Evolutionary conservation across 106 monocot genomes (phyloP), one percentile per base, ranked within the genome.

Genomic region (Dioscorea zingiberensis): DNA sequence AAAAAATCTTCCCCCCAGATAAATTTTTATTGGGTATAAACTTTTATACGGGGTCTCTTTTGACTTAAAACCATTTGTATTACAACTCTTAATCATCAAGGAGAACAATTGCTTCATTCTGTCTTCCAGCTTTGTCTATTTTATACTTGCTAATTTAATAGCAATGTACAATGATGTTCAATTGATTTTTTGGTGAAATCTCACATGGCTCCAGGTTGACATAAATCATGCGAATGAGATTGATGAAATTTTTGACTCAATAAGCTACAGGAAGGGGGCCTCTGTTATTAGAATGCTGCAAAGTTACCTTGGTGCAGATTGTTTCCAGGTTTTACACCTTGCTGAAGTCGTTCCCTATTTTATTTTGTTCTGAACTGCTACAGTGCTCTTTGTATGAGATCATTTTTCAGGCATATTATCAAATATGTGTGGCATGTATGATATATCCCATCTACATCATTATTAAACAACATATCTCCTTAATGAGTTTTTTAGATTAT

Each of bases 211-310:
- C 32, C 77, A 94, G 94, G 94, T 94, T 63, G 94, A 94, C 27
- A 74, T 94, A 75, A 85, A 94, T 48, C 94, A 94, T 83, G 90
- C 87, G 2, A 76, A 55, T 58, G 94, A 94, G 68, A 82, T 94
- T 60, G 81, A 94, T 80, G 82, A 84, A 83, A 94, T 94, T 54
- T 94, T 94, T 82, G 94, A 94, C 66, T 75, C 87, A 8, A 94
- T 94, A 67, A 94, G 94, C 76, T 94, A 94, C 60, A 63, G 62
- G 58, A 94, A 91, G 72, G 90, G 94, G 38, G 90, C 94, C 15
- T 82, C 90, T 79, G 67, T 91, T 26, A 94, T 94, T 51, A 66
- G 80, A 49, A 94, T 94, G 94, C 78, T 94, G 32, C 87, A 94
- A 63, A 87, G 69, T 58, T 94, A 83, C 77, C 83, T 94, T 68